These are phyloP conservation scores for Solanum lignicaule DNA, from an alignment of 257 asterid species.

Conservation along the genomic window DNA sequence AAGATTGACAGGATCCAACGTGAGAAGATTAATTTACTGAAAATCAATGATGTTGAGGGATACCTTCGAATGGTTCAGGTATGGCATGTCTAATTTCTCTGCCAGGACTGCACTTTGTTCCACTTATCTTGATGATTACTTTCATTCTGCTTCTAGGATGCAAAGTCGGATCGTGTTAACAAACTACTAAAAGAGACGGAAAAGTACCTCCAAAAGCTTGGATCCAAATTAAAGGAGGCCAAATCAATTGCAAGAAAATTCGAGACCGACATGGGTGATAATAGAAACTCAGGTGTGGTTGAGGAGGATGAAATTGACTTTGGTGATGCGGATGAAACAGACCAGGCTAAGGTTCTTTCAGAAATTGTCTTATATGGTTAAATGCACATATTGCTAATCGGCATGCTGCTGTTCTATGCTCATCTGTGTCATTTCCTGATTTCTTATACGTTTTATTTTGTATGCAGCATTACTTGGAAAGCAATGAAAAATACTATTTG, in stretches of 20 bases:
- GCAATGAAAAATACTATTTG: constrained; percentile 96
- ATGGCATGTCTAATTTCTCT: constrained; percentile 1
- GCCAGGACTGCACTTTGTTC: background rate
- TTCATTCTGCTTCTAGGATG: constrained; percentile 55
- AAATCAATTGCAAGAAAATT: constrained; percentile 65
- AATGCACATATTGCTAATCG: background rate
- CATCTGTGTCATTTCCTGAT: constrained; percentile 1
- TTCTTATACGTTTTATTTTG: constrained; percentile 9
- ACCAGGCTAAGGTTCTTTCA: constrained; percentile 83
- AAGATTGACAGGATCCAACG: constrained; percentile 98
- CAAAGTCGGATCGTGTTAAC: constrained; percentile 92
- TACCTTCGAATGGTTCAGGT: constrained; percentile 99
- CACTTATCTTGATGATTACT: background rate
- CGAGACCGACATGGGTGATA: constrained; percentile 63
- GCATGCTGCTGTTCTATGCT: constrained; percentile 2
- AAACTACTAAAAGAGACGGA: constrained; percentile 94
- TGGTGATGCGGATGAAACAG: constrained; percentile 82
- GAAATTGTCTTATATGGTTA: background rate
- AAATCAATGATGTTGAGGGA: constrained; percentile 98
- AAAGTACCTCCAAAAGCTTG: constrained; percentile 88
- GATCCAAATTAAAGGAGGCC: constrained; percentile 83
- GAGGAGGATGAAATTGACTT: constrained; percentile 56
- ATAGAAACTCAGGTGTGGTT: constrained; percentile 23
- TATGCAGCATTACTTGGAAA: constrained; percentile 96
- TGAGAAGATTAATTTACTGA: constrained; percentile 88